These are phyloP conservation scores for Naganishia friedmannii DNA, from an alignment of 768 basidiomycete species.

Conservation along the genomic window DNA sequence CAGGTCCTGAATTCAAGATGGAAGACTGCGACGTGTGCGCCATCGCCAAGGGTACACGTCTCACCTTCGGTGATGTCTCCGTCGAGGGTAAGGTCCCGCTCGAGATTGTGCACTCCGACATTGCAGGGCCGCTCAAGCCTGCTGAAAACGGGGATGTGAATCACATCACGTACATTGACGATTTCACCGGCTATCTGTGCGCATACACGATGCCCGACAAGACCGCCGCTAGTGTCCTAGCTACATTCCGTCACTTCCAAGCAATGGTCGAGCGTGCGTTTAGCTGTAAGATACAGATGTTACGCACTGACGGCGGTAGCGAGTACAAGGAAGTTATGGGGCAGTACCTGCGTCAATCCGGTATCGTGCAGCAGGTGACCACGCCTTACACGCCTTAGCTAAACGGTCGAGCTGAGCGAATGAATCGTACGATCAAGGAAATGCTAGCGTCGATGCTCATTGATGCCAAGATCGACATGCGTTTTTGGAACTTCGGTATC, in stretches of 20 bases:
- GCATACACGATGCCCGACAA: slow-evolving; percentile 1
- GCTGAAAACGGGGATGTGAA: not conserved
- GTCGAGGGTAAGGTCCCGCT: slow-evolving; percentile 24
- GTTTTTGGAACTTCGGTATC: slow-evolving; percentile 28
- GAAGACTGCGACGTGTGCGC: slow-evolving; percentile 33
- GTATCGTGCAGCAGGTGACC: slow-evolving; percentile 30
- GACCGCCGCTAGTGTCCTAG: not conserved
- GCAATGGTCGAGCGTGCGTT: not conserved
- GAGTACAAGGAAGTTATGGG: slow-evolving; percentile 27
- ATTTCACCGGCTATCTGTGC: slow-evolving; percentile 22
- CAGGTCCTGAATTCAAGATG: slow-evolving; percentile 4
- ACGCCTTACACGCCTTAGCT: slow-evolving; percentile 32
- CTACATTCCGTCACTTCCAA: slow-evolving; percentile 11
- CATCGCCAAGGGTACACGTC: slow-evolving; percentile 28
- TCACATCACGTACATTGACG: slow-evolving; percentile 27
- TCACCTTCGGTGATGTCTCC: slow-evolving; percentile 19
- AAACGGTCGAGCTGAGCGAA: slow-evolving; percentile 33
- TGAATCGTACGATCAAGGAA: slow-evolving; percentile 35
- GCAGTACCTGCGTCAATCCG: slow-evolving; percentile 2
- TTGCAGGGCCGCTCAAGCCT: slow-evolving; percentile 15
- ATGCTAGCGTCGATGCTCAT: slow-evolving; percentile 33
- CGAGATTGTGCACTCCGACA: slow-evolving; percentile 22
- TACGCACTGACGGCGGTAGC: slow-evolving; percentile 34
- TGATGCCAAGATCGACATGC: slow-evolving; percentile 17
- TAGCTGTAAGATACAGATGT: slow-evolving; percentile 23